Evolutionary conservation across 805 yeast genomes (phyloP).

Genomic region (Debaryomyces maramus): DNA sequence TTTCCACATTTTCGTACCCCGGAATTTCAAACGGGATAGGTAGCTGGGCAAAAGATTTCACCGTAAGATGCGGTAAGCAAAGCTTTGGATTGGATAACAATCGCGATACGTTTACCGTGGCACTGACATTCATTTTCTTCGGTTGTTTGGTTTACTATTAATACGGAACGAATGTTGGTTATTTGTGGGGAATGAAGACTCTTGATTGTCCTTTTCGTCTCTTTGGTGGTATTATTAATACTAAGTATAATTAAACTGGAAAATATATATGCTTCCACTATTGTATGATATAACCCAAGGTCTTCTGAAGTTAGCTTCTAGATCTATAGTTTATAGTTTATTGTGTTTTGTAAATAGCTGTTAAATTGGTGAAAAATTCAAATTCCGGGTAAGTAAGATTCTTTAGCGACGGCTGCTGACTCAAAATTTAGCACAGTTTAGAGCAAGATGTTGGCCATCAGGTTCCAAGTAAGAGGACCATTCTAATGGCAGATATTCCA

Average conservation of each 20-base stretch:
- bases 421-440: neutral
- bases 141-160: too few relatives aligned
- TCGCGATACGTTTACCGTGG: conserved; percentile 66
- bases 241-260: too few relatives aligned
- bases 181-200: too few relatives aligned
- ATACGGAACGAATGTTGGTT: too few relatives aligned
- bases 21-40: conserved; percentile 52
- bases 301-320: neutral
- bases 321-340: too few relatives aligned
- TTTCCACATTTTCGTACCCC: conserved; percentile 27
- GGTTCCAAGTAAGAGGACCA: too few relatives aligned
- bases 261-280: too few relatives aligned
- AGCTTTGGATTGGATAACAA: conserved; percentile 63
- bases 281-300: too few relatives aligned
- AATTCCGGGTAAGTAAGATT: conserved; percentile 2
- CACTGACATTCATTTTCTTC: conserved; percentile 82
- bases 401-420: neutral
- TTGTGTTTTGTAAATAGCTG: neutral
- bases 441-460: neutral
- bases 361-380: neutral
- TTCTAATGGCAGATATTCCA: neutral
- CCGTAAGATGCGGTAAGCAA: conserved; percentile 62
- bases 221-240: too few relatives aligned
- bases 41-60: conserved; percentile 58
- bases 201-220: too few relatives aligned